Base-by-base conservation (phyloP, 208 protist genomes). In the Novymonas esmeraldas region DNA sequence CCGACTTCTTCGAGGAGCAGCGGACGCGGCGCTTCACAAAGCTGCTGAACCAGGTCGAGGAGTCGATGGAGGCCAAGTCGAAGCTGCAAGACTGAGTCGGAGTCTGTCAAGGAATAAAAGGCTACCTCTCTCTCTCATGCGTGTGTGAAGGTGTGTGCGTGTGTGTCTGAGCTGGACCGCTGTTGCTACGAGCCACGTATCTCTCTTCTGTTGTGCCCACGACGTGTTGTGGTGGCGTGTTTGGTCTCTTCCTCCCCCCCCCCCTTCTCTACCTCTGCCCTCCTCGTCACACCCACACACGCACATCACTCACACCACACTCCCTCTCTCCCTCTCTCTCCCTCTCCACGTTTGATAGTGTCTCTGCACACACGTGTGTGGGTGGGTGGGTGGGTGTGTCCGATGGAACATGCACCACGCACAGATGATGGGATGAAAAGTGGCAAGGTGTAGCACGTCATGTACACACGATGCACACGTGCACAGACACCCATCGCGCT, bases 51-150 rank as follows among this genome's bases (percentile, higher is more conserved):
- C 85, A 89, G 20, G 88, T 82, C 11, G 76, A 88, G 58, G 82
- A 90, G 55, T 83, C 82, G 7, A 62, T 85, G n/a, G 88, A 94
- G 41, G 59, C 64, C 0, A 70, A 81, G 57, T 78, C 70, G 2
- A 91, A 87, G 72, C 58, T 94, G 36, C 84, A 90, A 59, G 88
- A 94, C 58, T 94, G 70, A 76, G 11, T n/a, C 18, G 6, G 13
- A 24, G 34, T 7, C n/a, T 29, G 52, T 16, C 20, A 9, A 26
- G 20, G 22, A 20, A 48, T 26, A 20, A 1, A 20, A 3, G 42
- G 38, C 20, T 29, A 58, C 18, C 3, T 14, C 20, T 14, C 33
- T 46, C 14, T 20, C 10, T 46, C 42, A 26, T 33, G 26, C n/a
- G 26, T 52, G 48, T 14, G 22, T 29, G 20, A 3, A 26, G 26